Evolutionary conservation across 768 basidiomycete species (phyloP).

Genomic region (Kwoniella heveanensis): DNA sequence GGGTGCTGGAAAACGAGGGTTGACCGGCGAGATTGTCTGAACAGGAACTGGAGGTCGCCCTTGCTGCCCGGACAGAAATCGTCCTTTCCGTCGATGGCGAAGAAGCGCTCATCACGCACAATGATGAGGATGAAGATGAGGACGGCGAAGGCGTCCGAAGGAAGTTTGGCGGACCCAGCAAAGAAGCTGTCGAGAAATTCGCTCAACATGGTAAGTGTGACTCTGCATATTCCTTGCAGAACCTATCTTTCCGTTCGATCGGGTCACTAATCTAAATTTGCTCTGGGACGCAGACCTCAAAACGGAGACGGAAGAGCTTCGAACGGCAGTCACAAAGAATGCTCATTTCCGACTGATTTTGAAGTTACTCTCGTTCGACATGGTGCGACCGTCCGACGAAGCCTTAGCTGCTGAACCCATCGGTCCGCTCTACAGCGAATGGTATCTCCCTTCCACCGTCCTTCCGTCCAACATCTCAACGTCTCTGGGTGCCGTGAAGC

Average conservation of each 20-base stretch:
- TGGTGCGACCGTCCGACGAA: conserved; percentile 14
- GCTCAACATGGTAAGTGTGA: conserved; percentile 71
- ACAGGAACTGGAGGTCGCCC: conserved; percentile 42
- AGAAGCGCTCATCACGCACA: conserved; percentile 5
- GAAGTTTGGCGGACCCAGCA: conserved; percentile 62
- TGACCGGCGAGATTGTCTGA: too few relatives aligned
- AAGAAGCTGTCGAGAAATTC: conserved; percentile 69
- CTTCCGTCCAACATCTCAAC: conserved; percentile 69
- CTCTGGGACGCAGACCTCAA: conserved; percentile 66
- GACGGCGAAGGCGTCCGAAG: conserved; percentile 38
- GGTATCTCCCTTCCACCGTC: conserved; percentile 78
- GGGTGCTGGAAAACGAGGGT: too few relatives aligned
- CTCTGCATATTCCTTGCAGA: too few relatives aligned
- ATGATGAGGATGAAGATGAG: conserved; percentile 39
- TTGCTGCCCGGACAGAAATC: conserved; percentile 55
- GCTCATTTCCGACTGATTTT: conserved; percentile 80
- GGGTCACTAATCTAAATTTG: too few relatives aligned
- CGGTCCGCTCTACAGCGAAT: conserved; percentile 57
- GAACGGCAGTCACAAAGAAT: conserved; percentile 74
- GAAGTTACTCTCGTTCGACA: conserved; percentile 70
- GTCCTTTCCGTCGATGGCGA: conserved; percentile 55
- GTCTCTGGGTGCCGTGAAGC: conserved; percentile 73
- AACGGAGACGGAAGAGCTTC: conserved; percentile 72
- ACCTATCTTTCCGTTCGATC: too few relatives aligned
- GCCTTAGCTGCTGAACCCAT: neutral